Evolutionary conservation across 441 rosid species (phyloP), one percentile per base, ranked within the genome.

Genomic region (Isatis lusitanica): DNA sequence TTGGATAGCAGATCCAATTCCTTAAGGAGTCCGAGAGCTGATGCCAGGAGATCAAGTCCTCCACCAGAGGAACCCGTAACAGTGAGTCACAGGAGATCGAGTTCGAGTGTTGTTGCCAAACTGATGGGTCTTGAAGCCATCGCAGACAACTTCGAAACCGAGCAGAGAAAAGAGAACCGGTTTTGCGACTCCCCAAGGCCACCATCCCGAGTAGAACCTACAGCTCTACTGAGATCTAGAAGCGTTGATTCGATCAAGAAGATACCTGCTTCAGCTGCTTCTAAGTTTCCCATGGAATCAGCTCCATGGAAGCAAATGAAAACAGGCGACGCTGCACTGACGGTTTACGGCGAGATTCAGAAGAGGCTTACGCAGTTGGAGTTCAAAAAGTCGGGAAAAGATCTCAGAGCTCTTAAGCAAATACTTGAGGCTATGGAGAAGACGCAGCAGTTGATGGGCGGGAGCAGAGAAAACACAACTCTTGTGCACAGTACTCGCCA

Each of bases 381-480:
- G 85, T 96, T 93, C 83, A 84, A 79, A 68, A 78, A 79, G 74
- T 85, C 98, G 0, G 97, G 94, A 24, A 91, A 91, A 84, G 98
- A 90, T 82, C 94, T 89, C 63, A 85, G 97, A 86, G 92, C 96
- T 80, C 98, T 91, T 36, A 90, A 91, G 78, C 97, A 90, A 78
- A 88, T 87, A 77, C 97, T 91, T 56, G 97, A 88, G 76, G 93
- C 94, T 55, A 93, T 89, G 93, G 94, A 91, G 72, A 87, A 88
- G 81, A 83, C 89, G 2, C 83, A 85, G 68, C 82, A 85, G 79
- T 52, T 72, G 43, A 48, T 77, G 11, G 84, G 82, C n/a, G 75
- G 75, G 77, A 70, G 63, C 58, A 82, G 76, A 70, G 75, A 88
- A 33, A 76, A 76, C 60, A 70, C 52, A 67, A 76, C 59, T 75